phyloP scores from a whole-genome alignment of 805 yeast genomes.

The Hemisphaericaspora nanyangensis region DNA sequence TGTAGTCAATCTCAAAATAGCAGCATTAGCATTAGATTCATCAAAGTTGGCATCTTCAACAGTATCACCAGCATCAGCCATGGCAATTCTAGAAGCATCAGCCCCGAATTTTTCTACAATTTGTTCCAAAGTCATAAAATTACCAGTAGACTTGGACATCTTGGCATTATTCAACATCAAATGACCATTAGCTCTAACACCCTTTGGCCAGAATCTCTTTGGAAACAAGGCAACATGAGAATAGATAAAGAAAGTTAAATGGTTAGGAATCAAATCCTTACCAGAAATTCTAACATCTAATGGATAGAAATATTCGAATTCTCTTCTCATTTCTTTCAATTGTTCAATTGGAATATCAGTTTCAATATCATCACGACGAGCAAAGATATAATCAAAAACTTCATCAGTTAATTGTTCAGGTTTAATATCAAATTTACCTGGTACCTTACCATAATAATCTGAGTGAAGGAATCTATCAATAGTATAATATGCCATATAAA shows the following conservation, averaged over 20 bases:
- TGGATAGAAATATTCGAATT: slow-evolving; percentile 96
- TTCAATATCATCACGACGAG: slow-evolving; percentile 57
- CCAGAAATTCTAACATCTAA: slow-evolving; percentile 90
- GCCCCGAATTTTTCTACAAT: slow-evolving; percentile 89
- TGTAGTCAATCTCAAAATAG: slow-evolving; percentile 86
- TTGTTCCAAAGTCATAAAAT: slow-evolving; percentile 87
- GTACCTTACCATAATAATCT: slow-evolving; percentile 76
- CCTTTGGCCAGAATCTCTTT: slow-evolving; percentile 86
- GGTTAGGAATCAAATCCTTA: slow-evolving; percentile 96
- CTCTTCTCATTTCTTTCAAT: slow-evolving; percentile 76
- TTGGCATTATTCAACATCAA: slow-evolving; percentile 91
- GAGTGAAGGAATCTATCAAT: slow-evolving; percentile 80
- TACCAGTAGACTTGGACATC: slow-evolving; percentile 98
- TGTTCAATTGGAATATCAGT: slow-evolving; percentile 62
- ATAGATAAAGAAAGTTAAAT: slow-evolving; percentile 92
- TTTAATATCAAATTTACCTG: slow-evolving; percentile 69
- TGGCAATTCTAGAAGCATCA: slow-evolving; percentile 94
- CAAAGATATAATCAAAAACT: slow-evolving; percentile 87
- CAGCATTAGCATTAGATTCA: slow-evolving; percentile 94
- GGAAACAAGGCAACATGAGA: slow-evolving; percentile 92
- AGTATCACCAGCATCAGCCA: slow-evolving; percentile 98
- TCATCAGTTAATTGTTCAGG: slow-evolving; percentile 89
- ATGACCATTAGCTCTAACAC: slow-evolving; percentile 94
- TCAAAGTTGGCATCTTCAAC: slow-evolving; percentile 98
- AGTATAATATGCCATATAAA: slow-evolving; percentile 94